These are phyloP conservation scores for Phytophthora sp. DNA, from an alignment of 352 stramenopile species.

Conservation along the genomic window DNA sequence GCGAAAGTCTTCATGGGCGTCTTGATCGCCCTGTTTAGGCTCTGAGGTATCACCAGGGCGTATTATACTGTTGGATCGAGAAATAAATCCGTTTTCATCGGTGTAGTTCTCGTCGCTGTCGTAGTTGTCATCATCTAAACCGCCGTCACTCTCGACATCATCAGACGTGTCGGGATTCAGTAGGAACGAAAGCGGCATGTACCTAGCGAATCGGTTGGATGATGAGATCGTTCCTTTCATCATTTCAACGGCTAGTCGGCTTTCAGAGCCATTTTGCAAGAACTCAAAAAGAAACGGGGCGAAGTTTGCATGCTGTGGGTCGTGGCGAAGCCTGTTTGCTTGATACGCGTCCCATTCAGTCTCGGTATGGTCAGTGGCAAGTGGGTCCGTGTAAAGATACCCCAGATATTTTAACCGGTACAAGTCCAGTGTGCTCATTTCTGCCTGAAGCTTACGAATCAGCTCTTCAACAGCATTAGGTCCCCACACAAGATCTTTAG, in stretches of 20 bases:
- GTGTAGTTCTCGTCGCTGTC: slow-evolving; percentile 76
- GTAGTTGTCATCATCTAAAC: slow-evolving; percentile 63
- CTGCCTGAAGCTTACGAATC: slow-evolving; percentile 68
- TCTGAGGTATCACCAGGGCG: slow-evolving; percentile 37
- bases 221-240: slow-evolving; percentile 82
- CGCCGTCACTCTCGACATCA: slow-evolving; percentile 68
- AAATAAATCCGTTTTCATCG: slow-evolving; percentile 65
- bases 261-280: slow-evolving; percentile 68
- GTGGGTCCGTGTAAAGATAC: slow-evolving; percentile 82
- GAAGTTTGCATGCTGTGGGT: slow-evolving; percentile 54
- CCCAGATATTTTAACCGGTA: slow-evolving; percentile 82
- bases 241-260: slow-evolving; percentile 67
- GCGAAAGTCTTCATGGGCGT: slow-evolving; percentile 43
- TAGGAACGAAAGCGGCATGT: slow-evolving; percentile 81
- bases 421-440: slow-evolving; percentile 79
- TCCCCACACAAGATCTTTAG: slow-evolving; percentile 87
- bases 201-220: slow-evolving; percentile 80
- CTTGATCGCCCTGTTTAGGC: slow-evolving; percentile 41
- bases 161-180: slow-evolving; percentile 77
- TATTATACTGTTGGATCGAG: slow-evolving; percentile 46
- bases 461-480: slow-evolving; percentile 75
- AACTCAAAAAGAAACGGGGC: slow-evolving; percentile 80
- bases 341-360: slow-evolving; percentile 51
- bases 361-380: slow-evolving; percentile 64
- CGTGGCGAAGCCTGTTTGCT: slow-evolving; percentile 27